Evolutionary conservation across 2,329 filamentous ascomycete species (phyloP), one percentile per base, ranked within the genome.

Genomic region (Diaporthe aspalathi): DNA sequence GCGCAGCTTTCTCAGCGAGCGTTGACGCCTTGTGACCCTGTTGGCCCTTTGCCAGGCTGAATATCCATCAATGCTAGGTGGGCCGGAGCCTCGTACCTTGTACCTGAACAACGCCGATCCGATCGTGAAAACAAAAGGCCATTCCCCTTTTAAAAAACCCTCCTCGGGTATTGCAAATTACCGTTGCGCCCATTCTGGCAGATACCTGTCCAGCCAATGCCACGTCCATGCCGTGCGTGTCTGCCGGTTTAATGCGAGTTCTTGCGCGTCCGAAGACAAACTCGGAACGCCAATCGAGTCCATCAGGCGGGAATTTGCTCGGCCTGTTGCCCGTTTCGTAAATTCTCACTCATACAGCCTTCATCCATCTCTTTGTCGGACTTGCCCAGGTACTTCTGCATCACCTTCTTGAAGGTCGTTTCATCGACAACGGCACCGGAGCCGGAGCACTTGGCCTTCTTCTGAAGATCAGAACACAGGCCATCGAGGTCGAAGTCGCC

Each of bases 361-460:
- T 74, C 70, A 27, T 67, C 54, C 22, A 50, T 53, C 29, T 71
- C 73, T 35, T 72, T 53, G 17, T 67, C 73, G 3, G 73, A 70
- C 73, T 83, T 81, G 77, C 87, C 85, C 75, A 90, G 85, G 74
- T 90, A 91, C 79, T 90, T 90, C 73, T 85, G 88, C 83, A 95
- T 87, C 67, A 94, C 92, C 50, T 87, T 89, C 78, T 97, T 93
- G 76, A 98, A 97, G 77, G 98, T 95, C 68, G 90, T 90, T 83
- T 97, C 91, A 73, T 94, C 92, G 29, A 99, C 93, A 22, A 97
- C 94, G 16, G 97, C 94, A 20, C 96, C 95, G 22, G 88, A 92
- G 76, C 97, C 93, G 0, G 94, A 97, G 81, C 96, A 99, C 79
- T 95, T 96, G 71, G 96, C 96, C 84, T 99, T 99, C 80, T 95